These are phyloP conservation scores for Malassezia sympodialis DNA, from an alignment of 1,284 basidiomycete species.

Conservation along the genomic window DNA sequence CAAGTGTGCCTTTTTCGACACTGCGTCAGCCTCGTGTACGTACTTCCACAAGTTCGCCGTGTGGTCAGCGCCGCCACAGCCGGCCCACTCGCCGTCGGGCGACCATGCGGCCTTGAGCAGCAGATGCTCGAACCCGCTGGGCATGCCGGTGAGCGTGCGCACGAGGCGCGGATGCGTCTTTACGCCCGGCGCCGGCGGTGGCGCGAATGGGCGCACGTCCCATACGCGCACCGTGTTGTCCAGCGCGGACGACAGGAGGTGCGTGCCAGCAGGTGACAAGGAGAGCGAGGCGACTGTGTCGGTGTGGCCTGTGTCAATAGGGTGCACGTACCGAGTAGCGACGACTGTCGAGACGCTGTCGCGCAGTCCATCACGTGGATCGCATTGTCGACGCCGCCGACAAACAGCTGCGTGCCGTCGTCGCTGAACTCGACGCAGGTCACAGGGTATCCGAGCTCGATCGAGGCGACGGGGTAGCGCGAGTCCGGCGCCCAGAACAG, in stretches of 20 bases:
- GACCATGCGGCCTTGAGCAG: slow-evolving; percentile 35
- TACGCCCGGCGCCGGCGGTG: slow-evolving; percentile 28
- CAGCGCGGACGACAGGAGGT: slow-evolving; percentile 34
- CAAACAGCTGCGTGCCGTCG: slow-evolving; percentile 42
- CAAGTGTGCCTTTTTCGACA: slow-evolving; percentile 27
- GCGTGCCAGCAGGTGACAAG: slow-evolving; percentile 40
- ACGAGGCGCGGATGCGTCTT: slow-evolving; percentile 28
- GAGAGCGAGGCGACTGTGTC: slow-evolving; percentile 36
- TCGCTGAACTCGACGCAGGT: slow-evolving; percentile 43
- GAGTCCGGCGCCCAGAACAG: slow-evolving; percentile 41
- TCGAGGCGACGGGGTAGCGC: slow-evolving; percentile 29
- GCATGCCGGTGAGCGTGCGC: slow-evolving; percentile 36
- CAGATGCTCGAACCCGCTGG: slow-evolving; percentile 42
- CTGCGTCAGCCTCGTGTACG: slow-evolving; percentile 12
- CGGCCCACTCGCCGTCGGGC: slow-evolving; percentile 34
- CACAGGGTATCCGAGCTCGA: slow-evolving; percentile 44
- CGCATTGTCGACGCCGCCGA: slow-evolving; percentile 47
- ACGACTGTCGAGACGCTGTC: slow-evolving; percentile 28
- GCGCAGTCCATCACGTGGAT: slow-evolving; percentile 37
- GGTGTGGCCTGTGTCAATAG: slow-evolving; percentile 21
- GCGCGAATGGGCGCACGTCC: slow-evolving; percentile 48
- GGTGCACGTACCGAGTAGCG: slow-evolving; percentile 18
- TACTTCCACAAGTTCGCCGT: slow-evolving; percentile 44
- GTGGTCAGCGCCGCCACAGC: slow-evolving; percentile 37
- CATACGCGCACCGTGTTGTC: slow-evolving; percentile 45